Conservation (phyloP, 345 rosid species). For the Rhodamnia rubescens region DNA sequence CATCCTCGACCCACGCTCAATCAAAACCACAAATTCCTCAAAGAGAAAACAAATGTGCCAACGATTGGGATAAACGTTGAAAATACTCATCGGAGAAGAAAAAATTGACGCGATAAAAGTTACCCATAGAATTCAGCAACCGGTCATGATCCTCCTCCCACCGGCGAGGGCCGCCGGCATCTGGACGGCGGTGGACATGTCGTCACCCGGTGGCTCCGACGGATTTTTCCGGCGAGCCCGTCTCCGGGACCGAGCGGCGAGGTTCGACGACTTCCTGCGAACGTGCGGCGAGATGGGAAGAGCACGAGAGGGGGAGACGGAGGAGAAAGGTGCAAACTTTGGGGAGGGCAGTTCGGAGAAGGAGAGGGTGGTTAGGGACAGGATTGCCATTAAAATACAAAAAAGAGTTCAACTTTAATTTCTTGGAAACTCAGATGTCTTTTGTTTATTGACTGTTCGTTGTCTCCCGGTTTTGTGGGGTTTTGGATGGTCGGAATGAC, state of each 20-base stretch:
- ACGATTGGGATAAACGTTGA: neutral
- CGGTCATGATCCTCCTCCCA: neutral
- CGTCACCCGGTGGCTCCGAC: slow-evolving; percentile 4
- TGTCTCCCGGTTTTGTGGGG: neutral
- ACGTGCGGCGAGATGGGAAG: neutral
- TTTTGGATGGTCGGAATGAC: neutral
- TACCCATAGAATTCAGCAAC: neutral
- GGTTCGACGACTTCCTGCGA: neutral
- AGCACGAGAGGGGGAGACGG: neutral
- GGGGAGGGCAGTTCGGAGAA: slow-evolving; percentile 20
- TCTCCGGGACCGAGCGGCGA: slow-evolving; percentile 7
- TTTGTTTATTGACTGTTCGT: neutral
- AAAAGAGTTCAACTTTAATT: neutral
- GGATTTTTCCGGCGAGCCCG: slow-evolving; percentile 12
- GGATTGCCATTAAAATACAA: slow-evolving; percentile 18
- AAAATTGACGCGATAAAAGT: neutral
- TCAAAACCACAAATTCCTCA: neutral
- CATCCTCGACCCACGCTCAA: neutral
- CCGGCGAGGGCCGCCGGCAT: neutral
- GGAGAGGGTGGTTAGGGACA: neutral
- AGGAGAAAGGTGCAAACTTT: neutral
- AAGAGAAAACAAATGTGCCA: neutral
- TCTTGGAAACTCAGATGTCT: neutral
- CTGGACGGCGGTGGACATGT: slow-evolving; percentile 17
- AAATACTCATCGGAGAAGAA: neutral